phyloP scores from a whole-genome alignment of 106 monocot genomes.

The Dendrobium nobile region DNA sequence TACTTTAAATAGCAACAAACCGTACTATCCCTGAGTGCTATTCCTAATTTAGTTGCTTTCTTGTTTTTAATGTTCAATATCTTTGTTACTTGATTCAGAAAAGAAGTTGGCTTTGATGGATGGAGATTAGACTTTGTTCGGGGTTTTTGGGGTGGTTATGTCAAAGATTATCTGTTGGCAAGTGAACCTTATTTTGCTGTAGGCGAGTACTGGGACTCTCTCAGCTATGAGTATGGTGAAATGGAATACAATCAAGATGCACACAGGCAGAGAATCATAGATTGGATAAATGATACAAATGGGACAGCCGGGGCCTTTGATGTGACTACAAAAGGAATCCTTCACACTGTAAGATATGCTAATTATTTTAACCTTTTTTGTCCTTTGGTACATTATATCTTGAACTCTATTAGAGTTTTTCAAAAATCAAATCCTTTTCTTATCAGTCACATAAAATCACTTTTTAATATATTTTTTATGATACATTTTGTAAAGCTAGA shows the following conservation, averaged over 20 bases:
- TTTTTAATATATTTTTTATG: constrained; percentile 2
- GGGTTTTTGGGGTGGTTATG: constrained; percentile 98
- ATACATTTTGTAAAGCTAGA: neutral
- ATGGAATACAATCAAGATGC: constrained; percentile 97
- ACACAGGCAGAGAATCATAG: constrained; percentile 92
- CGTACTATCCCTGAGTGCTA: neutral
- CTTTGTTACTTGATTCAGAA: constrained; percentile 25
- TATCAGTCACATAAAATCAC: neutral
- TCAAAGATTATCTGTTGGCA: constrained; percentile 87
- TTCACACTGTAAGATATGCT: constrained; percentile 63
- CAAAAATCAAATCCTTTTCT: neutral
- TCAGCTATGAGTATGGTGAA: constrained; percentile 87
- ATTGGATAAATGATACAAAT: constrained; percentile 96
- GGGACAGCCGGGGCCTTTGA: constrained; percentile 93
- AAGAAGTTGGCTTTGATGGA: constrained; percentile 95
- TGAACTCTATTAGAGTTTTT: neutral
- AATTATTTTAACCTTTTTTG: neutral
- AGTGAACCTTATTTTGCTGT: constrained; percentile 82
- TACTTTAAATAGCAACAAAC: neutral
- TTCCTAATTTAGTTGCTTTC: neutral
- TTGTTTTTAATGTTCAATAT: neutral
- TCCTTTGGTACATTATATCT: neutral
- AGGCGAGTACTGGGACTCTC: constrained; percentile 97
- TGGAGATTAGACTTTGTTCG: constrained; percentile 97
- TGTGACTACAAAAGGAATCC: constrained; percentile 94